A percentile compares a stretch with the other conserved stretches of the same genome.
Evolutionary conservation across 2,329 filamentous ascomycete species (phyloP).

Genomic region (Pseudogymnoascus sp.): DNA sequence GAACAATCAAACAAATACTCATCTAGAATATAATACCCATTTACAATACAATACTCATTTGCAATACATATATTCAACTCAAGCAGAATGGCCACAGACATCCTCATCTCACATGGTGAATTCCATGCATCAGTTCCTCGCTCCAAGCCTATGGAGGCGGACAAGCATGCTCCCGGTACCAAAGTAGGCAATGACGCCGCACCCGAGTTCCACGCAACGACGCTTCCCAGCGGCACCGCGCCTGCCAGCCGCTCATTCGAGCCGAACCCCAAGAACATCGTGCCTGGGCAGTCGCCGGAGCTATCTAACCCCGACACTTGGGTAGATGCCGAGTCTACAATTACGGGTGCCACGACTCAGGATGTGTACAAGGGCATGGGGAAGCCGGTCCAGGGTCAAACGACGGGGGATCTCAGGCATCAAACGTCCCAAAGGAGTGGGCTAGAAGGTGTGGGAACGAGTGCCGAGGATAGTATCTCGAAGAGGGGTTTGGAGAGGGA

Average conservation of each 20-base stretch:
- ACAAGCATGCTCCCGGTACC: constrained; percentile 54
- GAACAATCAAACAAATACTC: neutral
- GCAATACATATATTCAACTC: neutral
- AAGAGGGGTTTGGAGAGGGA: neutral
- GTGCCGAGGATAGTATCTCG: neutral
- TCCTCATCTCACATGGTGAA: constrained; percentile 46
- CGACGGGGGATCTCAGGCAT: neutral
- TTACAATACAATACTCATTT: neutral
- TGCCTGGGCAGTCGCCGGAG: neutral
- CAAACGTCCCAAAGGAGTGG: neutral
- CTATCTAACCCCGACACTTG: neutral
- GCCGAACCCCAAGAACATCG: neutral
- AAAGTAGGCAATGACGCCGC: constrained; percentile 49
- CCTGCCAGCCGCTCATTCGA: constrained; percentile 31
- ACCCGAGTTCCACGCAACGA: constrained; percentile 57
- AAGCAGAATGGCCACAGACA: constrained; percentile 30
- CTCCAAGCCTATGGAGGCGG: constrained; percentile 40
- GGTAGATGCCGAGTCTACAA: neutral
- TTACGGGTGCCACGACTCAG: neutral
- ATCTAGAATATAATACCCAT: neutral
- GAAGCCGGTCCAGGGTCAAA: neutral
- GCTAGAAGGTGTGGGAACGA: neutral
- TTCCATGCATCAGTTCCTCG: constrained; percentile 44
- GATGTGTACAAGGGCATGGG: neutral
- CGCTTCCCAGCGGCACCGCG: constrained; percentile 53